Percentiles rank a stretch among this genome's conserved stretches.
These are phyloP conservation scores for Pichiaceae sp. DNA, from an alignment of 1,139 yeast genomes.

Conservation along the genomic window DNA sequence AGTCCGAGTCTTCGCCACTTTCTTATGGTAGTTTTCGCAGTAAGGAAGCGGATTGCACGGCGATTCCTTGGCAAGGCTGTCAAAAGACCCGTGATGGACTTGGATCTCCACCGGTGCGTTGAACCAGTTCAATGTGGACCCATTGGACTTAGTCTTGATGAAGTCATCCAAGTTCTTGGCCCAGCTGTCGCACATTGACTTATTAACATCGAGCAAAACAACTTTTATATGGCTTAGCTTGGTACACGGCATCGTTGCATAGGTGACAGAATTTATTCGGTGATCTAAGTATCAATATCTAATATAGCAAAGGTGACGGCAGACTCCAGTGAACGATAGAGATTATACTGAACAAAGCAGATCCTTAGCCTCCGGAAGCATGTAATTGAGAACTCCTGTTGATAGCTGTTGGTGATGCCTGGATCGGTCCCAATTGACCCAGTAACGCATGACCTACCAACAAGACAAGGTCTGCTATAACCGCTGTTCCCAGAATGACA, in stretches of 20 bases:
- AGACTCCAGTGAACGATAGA: not conserved
- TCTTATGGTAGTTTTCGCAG: constrained; percentile 4
- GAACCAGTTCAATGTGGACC: constrained; percentile 4
- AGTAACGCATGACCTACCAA: too few species aligned
- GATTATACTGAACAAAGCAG: too few species aligned
- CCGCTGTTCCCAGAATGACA: too few species aligned
- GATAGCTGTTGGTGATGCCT: too few species aligned
- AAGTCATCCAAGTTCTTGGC: constrained; percentile 5
- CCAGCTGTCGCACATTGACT: constrained; percentile 10
- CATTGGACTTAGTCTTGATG: constrained; percentile 3
- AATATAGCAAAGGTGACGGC: not conserved
- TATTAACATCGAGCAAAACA: constrained; percentile 2
- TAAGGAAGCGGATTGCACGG: constrained; percentile 4
- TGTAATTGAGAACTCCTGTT: not conserved
- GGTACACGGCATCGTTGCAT: not conserved
- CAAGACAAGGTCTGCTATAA: too few species aligned
- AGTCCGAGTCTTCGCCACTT: constrained; percentile 3
- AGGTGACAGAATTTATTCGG: not conserved
- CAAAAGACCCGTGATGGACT: constrained; percentile 7
- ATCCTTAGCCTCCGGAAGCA: not conserved
- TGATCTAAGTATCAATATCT: not conserved
- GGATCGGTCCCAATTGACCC: too few species aligned
- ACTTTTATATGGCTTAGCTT: not conserved
- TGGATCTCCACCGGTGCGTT: constrained; percentile 5
- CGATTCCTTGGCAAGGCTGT: constrained; percentile 3